Evolutionary conservation across 768 basidiomycete genomes (phyloP), one percentile per base, ranked within the genome.

Genomic region (Boletus bicolor): DNA sequence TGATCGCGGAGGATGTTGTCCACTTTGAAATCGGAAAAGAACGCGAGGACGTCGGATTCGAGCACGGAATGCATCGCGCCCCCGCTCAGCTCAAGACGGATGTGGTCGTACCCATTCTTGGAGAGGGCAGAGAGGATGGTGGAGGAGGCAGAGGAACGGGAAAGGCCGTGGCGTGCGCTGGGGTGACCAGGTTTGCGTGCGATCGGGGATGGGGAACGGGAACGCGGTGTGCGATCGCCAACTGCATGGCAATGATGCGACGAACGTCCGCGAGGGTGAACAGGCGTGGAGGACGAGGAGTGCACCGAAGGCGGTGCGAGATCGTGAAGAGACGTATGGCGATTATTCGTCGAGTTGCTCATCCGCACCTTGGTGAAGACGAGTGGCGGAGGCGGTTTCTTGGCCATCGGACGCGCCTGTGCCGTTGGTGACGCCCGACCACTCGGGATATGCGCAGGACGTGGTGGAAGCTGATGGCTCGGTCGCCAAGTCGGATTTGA

Each of bases 1-100:
- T 81, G 79, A 67, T 89, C 89, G 58, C 82, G 81, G 2, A 93
- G 74, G 28, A 94, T 78, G 79, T 83, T 79, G 46, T 91, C 83
- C 19, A 89, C 80, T 58, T 83, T 77, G 72, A 92, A 92, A 47
- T 78, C 82, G 37, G 79, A 77, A 66, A 93, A 86, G 63, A 89
- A 89, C 53, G 70, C 74, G 57, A 72, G 67, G n/a, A 94, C 82
- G 57, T 88, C 85, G 36, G 83, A 84, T 65, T 90, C 87, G 54
- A 73, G 73, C 47, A 87, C 80, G 15, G 75, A 75, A 48, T 76
- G 78, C 47, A 80, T 73, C 37, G 77, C 67, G 7, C 68, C 72
- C 2, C 74, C 77, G 44, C 77, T 75, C 12, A 78, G 75, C 49
- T 82, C 80, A 15, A 93, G 71, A 57, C 77, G 78, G 43, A 91